A percentile compares a stretch with the other conserved stretches of the same genome.
Conservation (phyloP, 2,329 filamentous ascomycete genomes). For the Colletotrichum eremochloae region DNA sequence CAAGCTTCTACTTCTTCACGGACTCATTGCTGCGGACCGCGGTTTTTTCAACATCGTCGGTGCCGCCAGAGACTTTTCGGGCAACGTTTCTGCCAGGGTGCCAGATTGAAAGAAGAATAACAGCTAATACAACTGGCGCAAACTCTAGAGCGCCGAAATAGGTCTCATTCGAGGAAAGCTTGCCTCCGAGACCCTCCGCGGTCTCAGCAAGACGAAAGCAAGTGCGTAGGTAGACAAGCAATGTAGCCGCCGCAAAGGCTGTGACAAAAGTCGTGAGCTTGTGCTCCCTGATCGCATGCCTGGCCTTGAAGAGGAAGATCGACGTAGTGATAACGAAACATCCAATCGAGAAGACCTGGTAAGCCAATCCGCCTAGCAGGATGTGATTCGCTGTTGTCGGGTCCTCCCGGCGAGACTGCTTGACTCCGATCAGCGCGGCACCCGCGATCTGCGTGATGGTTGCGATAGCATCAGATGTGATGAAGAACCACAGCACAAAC, state of each 20-base stretch:
- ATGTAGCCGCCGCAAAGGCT: constrained; percentile 58
- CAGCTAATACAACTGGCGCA: constrained; percentile 64
- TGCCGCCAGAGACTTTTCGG: constrained; percentile 4
- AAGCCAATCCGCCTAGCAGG: constrained; percentile 66
- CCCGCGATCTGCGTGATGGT: constrained; percentile 67
- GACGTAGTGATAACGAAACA: constrained; percentile 60
- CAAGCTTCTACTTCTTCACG: not conserved
- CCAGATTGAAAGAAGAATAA: constrained; percentile 59
- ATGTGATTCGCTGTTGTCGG: constrained; percentile 67
- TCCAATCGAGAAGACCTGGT: constrained; percentile 68
- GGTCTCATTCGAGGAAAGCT: constrained; percentile 63
- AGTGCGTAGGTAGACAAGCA: constrained; percentile 66
- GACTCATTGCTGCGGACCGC: constrained; percentile 15
- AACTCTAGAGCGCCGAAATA: constrained; percentile 69
- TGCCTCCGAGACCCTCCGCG: constrained; percentile 60
- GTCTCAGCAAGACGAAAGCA: constrained; percentile 68
- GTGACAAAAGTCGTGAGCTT: constrained; percentile 56
- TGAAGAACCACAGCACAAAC: constrained; percentile 66
- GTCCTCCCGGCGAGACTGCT: constrained; percentile 62
- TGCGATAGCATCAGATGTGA: constrained; percentile 65
- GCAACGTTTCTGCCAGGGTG: constrained; percentile 57
- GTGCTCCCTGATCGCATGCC: constrained; percentile 46
- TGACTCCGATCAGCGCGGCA: constrained; percentile 66
- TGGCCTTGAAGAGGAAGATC: constrained; percentile 57
- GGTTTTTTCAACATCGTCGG: constrained; percentile 12